A percentile compares a stretch with the other conserved stretches of the same genome.
phyloP scores from a whole-genome alignment of 2,329 filamentous ascomycete genomes.

The Colletotrichum sp. region DNA sequence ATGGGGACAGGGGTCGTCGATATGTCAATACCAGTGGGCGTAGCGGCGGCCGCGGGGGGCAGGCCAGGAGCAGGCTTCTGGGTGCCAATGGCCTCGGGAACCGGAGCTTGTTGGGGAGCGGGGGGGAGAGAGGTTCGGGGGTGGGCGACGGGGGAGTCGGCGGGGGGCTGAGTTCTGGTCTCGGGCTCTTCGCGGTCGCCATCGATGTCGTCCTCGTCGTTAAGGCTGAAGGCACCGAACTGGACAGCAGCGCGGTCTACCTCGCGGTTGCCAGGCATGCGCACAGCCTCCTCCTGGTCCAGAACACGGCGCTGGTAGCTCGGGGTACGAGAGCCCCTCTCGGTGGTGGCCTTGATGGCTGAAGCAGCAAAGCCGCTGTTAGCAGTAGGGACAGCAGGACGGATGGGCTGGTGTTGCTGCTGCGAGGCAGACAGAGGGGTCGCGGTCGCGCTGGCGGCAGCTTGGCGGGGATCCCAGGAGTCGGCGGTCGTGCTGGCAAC shows the following conservation, averaged over 20 bases:
- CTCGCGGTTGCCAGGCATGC: constrained; percentile 96
- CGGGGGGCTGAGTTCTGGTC: constrained; percentile 90
- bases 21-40: constrained; percentile 34
- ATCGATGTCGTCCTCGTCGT: constrained; percentile 86
- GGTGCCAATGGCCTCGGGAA: constrained; percentile 60
- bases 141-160: constrained; percentile 86
- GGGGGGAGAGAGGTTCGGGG: constrained; percentile 89
- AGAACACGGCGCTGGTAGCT: constrained; percentile 86
- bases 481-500: constrained; percentile 89
- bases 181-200: constrained; percentile 95
- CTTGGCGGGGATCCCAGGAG: constrained; percentile 76
- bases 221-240: constrained; percentile 93
- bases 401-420: constrained; percentile 66
- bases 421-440: constrained; percentile 71
- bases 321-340: constrained; percentile 69
- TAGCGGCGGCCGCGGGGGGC: constrained; percentile 45
- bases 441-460: constrained; percentile 62
- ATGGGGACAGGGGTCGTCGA: constrained; percentile 23
- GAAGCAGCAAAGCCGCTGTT: constrained; percentile 78
- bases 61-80: constrained; percentile 56
- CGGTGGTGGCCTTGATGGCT: constrained; percentile 77
- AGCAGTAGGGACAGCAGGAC: constrained; percentile 31
- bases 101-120: constrained; percentile 58
- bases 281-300: constrained; percentile 96
- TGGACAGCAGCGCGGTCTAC: constrained; percentile 93